Evolutionary conservation across 2,329 filamentous ascomycete species (phyloP), one percentile per base, ranked within the genome.

Genomic region (Epichloe uncinata): DNA sequence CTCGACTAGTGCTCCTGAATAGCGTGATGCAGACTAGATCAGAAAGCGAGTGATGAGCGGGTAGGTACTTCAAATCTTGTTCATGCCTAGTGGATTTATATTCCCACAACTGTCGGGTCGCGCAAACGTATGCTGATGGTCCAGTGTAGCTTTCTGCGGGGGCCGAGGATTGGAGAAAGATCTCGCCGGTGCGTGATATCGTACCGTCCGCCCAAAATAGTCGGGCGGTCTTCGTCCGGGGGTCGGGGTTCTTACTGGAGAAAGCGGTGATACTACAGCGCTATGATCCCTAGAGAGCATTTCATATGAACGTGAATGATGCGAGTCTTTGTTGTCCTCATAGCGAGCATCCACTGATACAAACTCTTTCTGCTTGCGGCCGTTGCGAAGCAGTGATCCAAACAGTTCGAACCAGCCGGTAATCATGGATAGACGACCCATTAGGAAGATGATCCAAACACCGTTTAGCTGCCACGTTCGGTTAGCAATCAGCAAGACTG

Each of bases 341-440:
- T 70, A 67, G 53, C 78, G 77, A 44, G 89, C 88, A 62, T 96
- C 91, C 43, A 85, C 82, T 38, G 87, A 94, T 55, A 95, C 85
- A 59, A 96, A 97, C 65, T 97, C 91, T 58, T 80, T 79, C 62
- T 84, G 79, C 52, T 67, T 71, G 48, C 72, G 69, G 36, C 69
- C 66, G 53, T 79, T 67, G 5, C 12, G 35, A 26, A 49, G 37
- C 45, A 71, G 61, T 37, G 66, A 63, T 49, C 65, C 70, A 56
- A 82, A 65, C 41, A 90, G 68, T 26, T 94, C 82, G 41, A 73
- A 57, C 93, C 93, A 98, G 54, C 85, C 93, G 3, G 73, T 77
- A 50, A 94, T 72, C 82, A 97, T 94, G n/a, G 85, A 84, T 64
- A 79, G 81, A 48, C 90, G 84, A 37, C 85, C 84, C 34, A 96